Base-by-base conservation (phyloP, 768 basidiomycete genomes). In the Psilocybe sp. region DNA sequence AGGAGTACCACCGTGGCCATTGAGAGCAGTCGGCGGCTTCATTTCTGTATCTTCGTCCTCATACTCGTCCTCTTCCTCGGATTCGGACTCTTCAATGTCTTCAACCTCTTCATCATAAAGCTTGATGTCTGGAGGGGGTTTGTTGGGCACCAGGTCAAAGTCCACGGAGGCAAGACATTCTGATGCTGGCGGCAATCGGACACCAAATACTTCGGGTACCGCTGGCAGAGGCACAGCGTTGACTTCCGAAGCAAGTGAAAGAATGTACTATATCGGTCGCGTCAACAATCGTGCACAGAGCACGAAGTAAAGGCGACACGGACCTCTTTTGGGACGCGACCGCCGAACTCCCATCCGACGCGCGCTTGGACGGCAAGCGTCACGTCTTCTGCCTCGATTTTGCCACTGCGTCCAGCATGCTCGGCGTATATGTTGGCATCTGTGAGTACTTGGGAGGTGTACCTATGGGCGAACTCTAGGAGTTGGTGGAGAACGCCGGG, bases 341-440 rank as follows among this genome's bases (percentile, higher is more conserved):
- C 91, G 18, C 90, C 91, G 64, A 92, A 88, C 66, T 93, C 92
- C 92, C 92, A 93, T 38, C 91, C 92, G 4, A 93, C 92, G 49
- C 91, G 83, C 5, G 90, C 89, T 65, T 93, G 91, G 4, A 92
- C 85, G 2, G 90, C 89, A 36, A 93, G 74, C 3, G 81, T 78
- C 41, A 89, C 72, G 66, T 93, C 91, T 54, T 93, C 90, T 75
- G 85, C 80, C 55, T 92, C 90, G 47, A 93, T 75, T 70, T 87
- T 91, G 51, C 85, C 87, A 2, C 81, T 65, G 39, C 84, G 77
- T 12, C 88, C 87, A 15, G 87, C 91, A 63, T 93, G 91, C 58
- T 93, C 92, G 13, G 90, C 86, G 63, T 93, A 93, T 15, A 92
- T 87, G 55, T 83, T 82, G 28, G 89, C 90, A 67, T 93, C 92